phyloP scores from a whole-genome alignment of 768 basidiomycete genomes.

The Lactarius indigo region DNA sequence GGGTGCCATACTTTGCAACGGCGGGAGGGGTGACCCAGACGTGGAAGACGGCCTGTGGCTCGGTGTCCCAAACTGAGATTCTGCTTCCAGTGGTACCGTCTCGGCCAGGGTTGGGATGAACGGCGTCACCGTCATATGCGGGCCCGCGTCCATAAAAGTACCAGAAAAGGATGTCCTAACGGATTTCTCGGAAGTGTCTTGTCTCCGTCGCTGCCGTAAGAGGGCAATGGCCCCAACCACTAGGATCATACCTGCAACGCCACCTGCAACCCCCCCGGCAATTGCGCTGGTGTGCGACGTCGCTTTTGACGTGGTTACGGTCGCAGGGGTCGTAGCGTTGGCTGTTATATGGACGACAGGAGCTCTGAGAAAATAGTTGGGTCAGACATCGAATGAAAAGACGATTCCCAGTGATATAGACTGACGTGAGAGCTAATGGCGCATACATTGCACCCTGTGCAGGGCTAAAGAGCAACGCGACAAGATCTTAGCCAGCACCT shows the following conservation, averaged over 20 bases:
- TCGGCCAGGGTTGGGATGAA: neutral
- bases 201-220: conserved; percentile 11
- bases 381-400: neutral
- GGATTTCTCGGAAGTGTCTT: neutral
- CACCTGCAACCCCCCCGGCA: conserved; percentile 21
- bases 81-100: neutral
- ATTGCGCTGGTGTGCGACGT: conserved; percentile 15
- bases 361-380: neutral
- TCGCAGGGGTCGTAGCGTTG: neutral
- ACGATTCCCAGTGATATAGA: neutral
- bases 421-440: conserved; percentile 27
- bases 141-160: neutral
- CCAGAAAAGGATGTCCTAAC: neutral
- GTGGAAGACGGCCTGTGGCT: neutral
- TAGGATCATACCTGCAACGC: neutral
- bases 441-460: conserved; percentile 28
- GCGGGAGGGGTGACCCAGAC: neutral
- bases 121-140: neutral
- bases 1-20: neutral
- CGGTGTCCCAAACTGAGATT: neutral
- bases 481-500: neutral
- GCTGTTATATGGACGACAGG: neutral
- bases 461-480: conserved; percentile 13
- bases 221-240: neutral
- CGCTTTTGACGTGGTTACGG: neutral